These are phyloP conservation scores for Biancaea sappan DNA, from an alignment of 306 rosid genomes.

Conservation along the genomic window DNA sequence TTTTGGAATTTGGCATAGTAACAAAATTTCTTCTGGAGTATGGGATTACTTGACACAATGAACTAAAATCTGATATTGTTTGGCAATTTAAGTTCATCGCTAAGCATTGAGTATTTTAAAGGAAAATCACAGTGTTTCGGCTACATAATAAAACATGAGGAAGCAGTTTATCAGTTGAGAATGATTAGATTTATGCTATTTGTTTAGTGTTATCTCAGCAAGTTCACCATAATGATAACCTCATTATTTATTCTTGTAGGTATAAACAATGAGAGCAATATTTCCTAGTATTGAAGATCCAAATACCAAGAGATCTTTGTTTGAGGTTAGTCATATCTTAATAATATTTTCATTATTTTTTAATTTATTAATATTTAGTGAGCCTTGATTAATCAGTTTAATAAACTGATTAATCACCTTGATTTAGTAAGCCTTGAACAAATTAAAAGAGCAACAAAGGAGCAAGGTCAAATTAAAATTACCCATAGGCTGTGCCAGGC, in stretches of 20 bases:
- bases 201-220: slow-evolving; percentile 5
- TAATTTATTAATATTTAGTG: slow-evolving; percentile 17
- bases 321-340: slow-evolving; percentile 69
- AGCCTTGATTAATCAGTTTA: no score
- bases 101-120: not conserved
- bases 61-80: slow-evolving; percentile 1
- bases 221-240: slow-evolving; percentile 25
- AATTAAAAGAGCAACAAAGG: no score
- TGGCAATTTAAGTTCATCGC: slow-evolving; percentile 7
- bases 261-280: slow-evolving; percentile 98
- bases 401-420: no score
- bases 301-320: slow-evolving; percentile 92
- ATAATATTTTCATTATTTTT: slow-evolving; percentile 2
- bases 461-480: no score
- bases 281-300: slow-evolving; percentile 97
- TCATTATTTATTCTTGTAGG: slow-evolving; percentile 56
- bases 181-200: not conserved
- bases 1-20: not conserved
- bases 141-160: not conserved
- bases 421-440: no score
- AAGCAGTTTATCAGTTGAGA: not conserved
- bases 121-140: not conserved
- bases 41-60: not conserved
- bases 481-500: no score
- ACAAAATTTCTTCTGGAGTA: not conserved